Conservation (phyloP, 331 rosid species). For the Saraca asoca region DNA sequence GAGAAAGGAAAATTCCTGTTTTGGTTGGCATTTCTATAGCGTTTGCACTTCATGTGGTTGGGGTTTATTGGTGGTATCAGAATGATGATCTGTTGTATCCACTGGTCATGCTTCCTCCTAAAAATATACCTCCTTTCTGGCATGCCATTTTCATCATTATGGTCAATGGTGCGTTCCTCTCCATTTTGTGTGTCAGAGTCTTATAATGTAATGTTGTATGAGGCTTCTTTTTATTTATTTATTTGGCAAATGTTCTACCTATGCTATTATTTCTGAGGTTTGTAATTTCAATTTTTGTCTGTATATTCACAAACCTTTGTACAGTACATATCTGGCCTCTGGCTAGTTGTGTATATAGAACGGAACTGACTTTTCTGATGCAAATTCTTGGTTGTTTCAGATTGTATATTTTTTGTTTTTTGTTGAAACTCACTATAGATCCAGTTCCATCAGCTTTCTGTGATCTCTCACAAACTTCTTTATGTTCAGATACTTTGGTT, state of each 20-base stretch:
- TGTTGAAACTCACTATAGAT: constrained; percentile 12
- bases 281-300: neutral
- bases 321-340: neutral
- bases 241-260: constrained; percentile 3
- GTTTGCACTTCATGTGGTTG: constrained; percentile 73
- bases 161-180: constrained; percentile 77
- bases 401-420: constrained; percentile 3
- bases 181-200: neutral
- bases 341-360: neutral
- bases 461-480: constrained; percentile 35
- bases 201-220: neutral
- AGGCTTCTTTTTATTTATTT: neutral
- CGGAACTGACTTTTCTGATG: constrained; percentile 1
- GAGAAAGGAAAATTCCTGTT: constrained; percentile 83
- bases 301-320: neutral
- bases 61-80: constrained; percentile 97
- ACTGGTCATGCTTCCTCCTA: constrained; percentile 88
- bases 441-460: constrained; percentile 14
- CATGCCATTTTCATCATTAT: constrained; percentile 85
- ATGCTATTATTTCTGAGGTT: constrained; percentile 5
- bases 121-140: constrained; percentile 94
- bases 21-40: constrained; percentile 73
- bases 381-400: constrained; percentile 8
- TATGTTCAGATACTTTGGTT: constrained; percentile 80
- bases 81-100: constrained; percentile 84